Evolutionary conservation across 2,329 filamentous ascomycete genomes (phyloP).

Genomic region (Aureobasidium sp.): DNA sequence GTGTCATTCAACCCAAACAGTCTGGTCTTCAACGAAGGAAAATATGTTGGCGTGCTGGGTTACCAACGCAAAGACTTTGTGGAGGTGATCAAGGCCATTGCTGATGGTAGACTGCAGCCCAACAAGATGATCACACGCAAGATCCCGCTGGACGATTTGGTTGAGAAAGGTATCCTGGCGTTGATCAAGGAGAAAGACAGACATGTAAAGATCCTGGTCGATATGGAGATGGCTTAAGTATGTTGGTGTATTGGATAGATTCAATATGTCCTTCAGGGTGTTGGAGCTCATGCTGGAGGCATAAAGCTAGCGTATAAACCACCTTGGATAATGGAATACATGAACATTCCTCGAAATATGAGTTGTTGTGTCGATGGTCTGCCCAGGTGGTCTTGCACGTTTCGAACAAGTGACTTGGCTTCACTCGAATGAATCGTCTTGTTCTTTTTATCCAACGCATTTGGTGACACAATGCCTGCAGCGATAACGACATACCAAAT

Average conservation of each 20-base stretch:
- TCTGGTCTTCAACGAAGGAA: constrained; percentile 16
- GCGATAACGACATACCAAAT: constrained; percentile 83
- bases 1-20: constrained; percentile 17
- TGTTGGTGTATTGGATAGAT: background rate
- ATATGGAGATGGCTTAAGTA: constrained; percentile 6
- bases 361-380: constrained; percentile 17
- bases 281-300: constrained; percentile 61
- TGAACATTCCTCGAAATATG: constrained; percentile 60
- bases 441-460: constrained; percentile 17
- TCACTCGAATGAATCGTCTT: background rate
- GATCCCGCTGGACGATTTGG: constrained; percentile 15
- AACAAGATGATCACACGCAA: constrained; percentile 17
- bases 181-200: constrained; percentile 16
- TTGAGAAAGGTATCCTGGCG: constrained; percentile 17
- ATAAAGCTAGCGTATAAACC: constrained; percentile 83
- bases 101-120: constrained; percentile 13
- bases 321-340: constrained; percentile 78
- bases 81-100: constrained; percentile 16
- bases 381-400: background rate
- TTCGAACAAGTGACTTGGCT: background rate
- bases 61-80: constrained; percentile 18
- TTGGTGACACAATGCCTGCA: constrained; percentile 24
- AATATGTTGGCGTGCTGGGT: constrained; percentile 15
- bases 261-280: background rate
- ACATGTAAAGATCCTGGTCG: constrained; percentile 18